Percentiles rank a stretch among this genome's conserved stretches.
Conservation (phyloP, 441 rosid genomes). For the Arabidopsis hybrid region DNA sequence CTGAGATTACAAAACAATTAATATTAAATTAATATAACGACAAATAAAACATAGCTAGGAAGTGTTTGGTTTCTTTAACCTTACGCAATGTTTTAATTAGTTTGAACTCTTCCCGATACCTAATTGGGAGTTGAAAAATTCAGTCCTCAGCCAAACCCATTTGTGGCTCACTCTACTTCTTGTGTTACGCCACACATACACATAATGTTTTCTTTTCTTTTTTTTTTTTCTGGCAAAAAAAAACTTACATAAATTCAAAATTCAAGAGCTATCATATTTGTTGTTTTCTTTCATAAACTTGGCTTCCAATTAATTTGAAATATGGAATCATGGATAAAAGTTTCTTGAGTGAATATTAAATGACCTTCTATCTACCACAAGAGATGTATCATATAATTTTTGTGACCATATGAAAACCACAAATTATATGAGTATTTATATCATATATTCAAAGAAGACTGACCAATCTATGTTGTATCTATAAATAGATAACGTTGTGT, state of each 20-base stretch:
- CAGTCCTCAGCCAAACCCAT: constrained; percentile 46
- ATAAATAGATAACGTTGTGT: constrained; percentile 15
- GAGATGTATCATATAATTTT: not conserved
- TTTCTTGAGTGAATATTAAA: not conserved
- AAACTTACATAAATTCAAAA: not conserved
- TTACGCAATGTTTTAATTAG: constrained; percentile 47
- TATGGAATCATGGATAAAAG: not conserved
- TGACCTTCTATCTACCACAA: not conserved
- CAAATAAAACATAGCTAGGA: constrained; percentile 34
- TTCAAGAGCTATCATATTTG: too few relatives aligned
- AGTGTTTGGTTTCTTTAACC: constrained; percentile 44
- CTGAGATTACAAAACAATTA: constrained; percentile 32
- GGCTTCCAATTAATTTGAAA: not conserved
- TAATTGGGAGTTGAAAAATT: constrained; percentile 45
- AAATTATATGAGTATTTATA: not conserved
- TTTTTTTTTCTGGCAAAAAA: not conserved
- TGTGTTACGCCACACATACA: constrained; percentile 39
- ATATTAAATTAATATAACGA: constrained; percentile 17
- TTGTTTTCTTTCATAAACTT: not conserved
- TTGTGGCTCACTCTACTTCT: constrained; percentile 45
- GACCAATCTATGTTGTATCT: constrained; percentile 11
- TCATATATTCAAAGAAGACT: constrained; percentile 12
- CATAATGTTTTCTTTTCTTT: constrained; percentile 9
- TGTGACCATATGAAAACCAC: constrained; percentile 5
- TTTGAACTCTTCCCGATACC: constrained; percentile 45